A percentile compares a stretch with the other conserved stretches of the same genome.
phyloP scores from a whole-genome alignment of 768 basidiomycete genomes.

The Suillus subluteus region DNA sequence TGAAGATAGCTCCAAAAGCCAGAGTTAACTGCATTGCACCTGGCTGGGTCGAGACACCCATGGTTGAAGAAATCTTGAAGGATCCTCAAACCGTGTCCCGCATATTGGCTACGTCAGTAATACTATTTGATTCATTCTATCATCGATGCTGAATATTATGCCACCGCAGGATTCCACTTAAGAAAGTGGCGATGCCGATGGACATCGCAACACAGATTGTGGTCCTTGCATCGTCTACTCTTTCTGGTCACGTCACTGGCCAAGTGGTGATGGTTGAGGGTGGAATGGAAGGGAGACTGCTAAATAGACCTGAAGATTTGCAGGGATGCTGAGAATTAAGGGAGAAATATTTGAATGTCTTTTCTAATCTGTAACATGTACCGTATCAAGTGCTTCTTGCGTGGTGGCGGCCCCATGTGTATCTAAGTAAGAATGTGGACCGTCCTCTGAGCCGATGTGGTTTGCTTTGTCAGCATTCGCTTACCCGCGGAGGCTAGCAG shows the following conservation, averaged over 20 bases:
- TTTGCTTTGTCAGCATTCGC: conserved; percentile 4
- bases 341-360: neutral
- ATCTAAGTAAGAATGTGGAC: too few species aligned
- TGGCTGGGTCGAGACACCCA: conserved; percentile 69
- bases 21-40: conserved; percentile 75
- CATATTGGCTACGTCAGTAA: conserved; percentile 67
- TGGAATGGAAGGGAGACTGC: conserved; percentile 75
- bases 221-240: conserved; percentile 56
- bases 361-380: neutral
- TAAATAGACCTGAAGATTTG: conserved; percentile 46
- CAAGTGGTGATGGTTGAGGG: conserved; percentile 74
- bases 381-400: neutral
- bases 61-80: conserved; percentile 60
- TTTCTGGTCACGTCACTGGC: conserved; percentile 75
- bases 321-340: neutral
- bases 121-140: neutral
- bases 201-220: conserved; percentile 72
- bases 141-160: neutral
- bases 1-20: conserved; percentile 69
- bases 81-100: conserved; percentile 57
- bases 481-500: neutral
- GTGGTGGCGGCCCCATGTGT: too few species aligned
- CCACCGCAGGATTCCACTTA: conserved; percentile 62
- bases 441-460: neutral
- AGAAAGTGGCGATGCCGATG: conserved; percentile 62